Evolutionary conservation across 2,329 filamentous ascomycete genomes (phyloP).

Genomic region (Fusarium torulosum): DNA sequence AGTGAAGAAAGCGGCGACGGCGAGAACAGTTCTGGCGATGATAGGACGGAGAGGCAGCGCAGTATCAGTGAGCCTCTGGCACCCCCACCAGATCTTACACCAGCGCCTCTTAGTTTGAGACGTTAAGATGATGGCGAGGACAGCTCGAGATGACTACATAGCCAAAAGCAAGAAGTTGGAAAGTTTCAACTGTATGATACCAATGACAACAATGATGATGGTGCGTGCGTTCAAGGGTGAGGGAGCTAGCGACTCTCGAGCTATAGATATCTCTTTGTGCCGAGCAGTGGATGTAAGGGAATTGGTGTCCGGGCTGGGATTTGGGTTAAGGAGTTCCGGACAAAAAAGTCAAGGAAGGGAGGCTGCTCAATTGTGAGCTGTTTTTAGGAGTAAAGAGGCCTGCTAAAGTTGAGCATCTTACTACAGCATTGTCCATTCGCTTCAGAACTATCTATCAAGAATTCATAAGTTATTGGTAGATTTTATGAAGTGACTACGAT

Average conservation of each 20-base stretch:
- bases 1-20: slow-evolving; percentile 60
- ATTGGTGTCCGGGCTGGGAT: slow-evolving; percentile 16
- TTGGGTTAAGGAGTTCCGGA: slow-evolving; percentile 36
- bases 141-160: slow-evolving; percentile 18
- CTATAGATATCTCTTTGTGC: slow-evolving; percentile 29
- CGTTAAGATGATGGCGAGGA: slow-evolving; percentile 36
- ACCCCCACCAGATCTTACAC: slow-evolving; percentile 51
- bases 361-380: slow-evolving; percentile 1
- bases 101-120: slow-evolving; percentile 52
- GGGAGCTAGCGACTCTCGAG: slow-evolving; percentile 16
- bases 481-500: not conserved
- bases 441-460: not conserved
- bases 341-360: slow-evolving; percentile 18
- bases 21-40: slow-evolving; percentile 61
- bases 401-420: slow-evolving; percentile 13
- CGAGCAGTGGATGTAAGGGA: slow-evolving; percentile 14
- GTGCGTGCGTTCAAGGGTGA: slow-evolving; percentile 9
- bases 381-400: slow-evolving; percentile 9
- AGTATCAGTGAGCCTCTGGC: slow-evolving; percentile 62
- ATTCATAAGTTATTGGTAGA: not conserved
- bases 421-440: slow-evolving; percentile 1
- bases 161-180: slow-evolving; percentile 26
- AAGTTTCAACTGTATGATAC: slow-evolving; percentile 38
- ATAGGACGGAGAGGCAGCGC: slow-evolving; percentile 69
- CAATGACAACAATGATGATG: slow-evolving; percentile 36